Conservation (phyloP, 2,329 filamentous ascomycete species). For the Berkeleyomyces rouxiae region DNA sequence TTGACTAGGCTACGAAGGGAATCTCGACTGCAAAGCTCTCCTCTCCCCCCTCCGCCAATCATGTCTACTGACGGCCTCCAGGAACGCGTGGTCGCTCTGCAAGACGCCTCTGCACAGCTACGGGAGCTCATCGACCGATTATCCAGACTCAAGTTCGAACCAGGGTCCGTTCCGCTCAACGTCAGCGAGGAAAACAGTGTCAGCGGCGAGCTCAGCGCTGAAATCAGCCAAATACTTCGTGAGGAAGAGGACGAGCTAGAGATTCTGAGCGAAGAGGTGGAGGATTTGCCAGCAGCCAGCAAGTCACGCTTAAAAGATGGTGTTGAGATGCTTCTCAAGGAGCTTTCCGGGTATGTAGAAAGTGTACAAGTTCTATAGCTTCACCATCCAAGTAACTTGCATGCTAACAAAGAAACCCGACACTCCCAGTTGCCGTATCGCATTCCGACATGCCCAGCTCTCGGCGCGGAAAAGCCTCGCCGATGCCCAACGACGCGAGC, state of each 20-base stretch:
- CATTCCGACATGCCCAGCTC: conserved; percentile 71
- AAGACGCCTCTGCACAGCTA: conserved; percentile 43
- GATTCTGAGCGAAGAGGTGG: conserved; percentile 58
- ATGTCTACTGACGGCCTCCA: conserved; percentile 46
- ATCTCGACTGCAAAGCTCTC: neutral
- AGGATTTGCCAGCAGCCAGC: conserved; percentile 39
- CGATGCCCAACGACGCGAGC: conserved; percentile 56
- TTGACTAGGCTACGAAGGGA: neutral
- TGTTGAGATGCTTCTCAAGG: conserved; percentile 47
- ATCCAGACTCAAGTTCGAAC: conserved; percentile 39
- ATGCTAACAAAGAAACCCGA: conserved; percentile 10
- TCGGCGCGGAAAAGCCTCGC: conserved; percentile 60
- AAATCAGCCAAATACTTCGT: conserved; percentile 65
- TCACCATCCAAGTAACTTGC: neutral
- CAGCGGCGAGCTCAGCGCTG: conserved; percentile 56
- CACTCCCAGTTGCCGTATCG: conserved; percentile 33
- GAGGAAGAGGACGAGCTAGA: conserved; percentile 74
- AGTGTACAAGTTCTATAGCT: neutral
- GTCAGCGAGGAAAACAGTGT: conserved; percentile 34
- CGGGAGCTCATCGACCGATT: conserved; percentile 43
- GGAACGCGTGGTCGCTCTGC: conserved; percentile 41
- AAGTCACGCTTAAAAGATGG: conserved; percentile 47
- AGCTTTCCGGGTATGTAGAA: conserved; percentile 47
- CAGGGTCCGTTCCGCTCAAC: conserved; percentile 37
- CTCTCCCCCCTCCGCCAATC: neutral